Evolutionary conservation across 768 basidiomycete species (phyloP).

Genomic region (Artomyces pyxidatus): DNA sequence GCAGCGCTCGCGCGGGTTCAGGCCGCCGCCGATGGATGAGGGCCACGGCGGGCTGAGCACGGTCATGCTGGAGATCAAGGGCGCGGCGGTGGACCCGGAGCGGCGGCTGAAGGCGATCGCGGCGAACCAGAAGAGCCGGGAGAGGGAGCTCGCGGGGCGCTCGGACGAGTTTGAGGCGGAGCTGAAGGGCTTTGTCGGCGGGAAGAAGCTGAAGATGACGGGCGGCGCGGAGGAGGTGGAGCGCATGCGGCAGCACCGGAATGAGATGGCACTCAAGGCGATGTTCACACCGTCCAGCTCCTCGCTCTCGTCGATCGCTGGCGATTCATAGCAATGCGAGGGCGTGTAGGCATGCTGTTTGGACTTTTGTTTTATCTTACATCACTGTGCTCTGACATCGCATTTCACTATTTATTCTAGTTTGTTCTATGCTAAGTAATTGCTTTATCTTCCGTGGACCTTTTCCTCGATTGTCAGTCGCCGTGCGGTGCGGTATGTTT

Average conservation of each 20-base stretch:
- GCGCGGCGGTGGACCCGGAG: conserved; percentile 74
- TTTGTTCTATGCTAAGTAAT: neutral
- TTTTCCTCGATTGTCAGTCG: too few relatives aligned
- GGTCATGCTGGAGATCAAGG: conserved; percentile 87
- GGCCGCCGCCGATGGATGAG: conserved; percentile 57
- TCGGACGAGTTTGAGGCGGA: conserved; percentile 84
- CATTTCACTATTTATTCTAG: neutral
- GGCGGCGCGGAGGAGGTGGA: conserved; percentile 91
- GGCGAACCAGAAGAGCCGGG: conserved; percentile 71
- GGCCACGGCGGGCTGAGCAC: conserved; percentile 59
- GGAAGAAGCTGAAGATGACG: conserved; percentile 90
- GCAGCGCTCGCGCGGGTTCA: conserved; percentile 35
- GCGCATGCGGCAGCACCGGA: conserved; percentile 75
- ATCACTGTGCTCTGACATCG: neutral
- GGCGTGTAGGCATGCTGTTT: neutral
- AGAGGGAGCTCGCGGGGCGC: conserved; percentile 62
- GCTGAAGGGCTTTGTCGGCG: conserved; percentile 75
- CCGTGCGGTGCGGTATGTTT: too few relatives aligned
- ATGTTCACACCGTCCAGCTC: conserved; percentile 79
- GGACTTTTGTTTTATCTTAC: neutral
- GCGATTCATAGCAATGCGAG: neutral
- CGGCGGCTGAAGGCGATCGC: conserved; percentile 88
- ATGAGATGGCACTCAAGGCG: conserved; percentile 78
- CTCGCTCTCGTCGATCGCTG: neutral
- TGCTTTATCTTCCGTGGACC: neutral